phyloP scores from a whole-genome alignment of 768 basidiomycete genomes.

The Jaapia argillacea region DNA sequence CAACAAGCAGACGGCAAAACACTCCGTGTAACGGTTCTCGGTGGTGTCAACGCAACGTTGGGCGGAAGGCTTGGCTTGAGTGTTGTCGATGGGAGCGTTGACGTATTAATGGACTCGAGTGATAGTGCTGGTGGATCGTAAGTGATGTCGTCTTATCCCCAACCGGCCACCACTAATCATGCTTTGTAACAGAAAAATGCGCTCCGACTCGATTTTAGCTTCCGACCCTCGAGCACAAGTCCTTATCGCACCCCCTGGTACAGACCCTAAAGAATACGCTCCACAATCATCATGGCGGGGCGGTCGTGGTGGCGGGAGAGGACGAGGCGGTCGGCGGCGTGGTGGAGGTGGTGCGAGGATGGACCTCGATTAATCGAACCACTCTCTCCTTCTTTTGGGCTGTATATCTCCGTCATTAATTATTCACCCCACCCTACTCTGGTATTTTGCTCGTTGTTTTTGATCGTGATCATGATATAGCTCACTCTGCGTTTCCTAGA shows the following conservation, averaged over 20 bases:
- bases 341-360: slow-evolving; percentile 29
- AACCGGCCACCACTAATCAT: neutral
- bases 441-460: neutral
- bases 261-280: slow-evolving; percentile 42
- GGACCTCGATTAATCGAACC: slow-evolving; percentile 38
- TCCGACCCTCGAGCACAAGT: slow-evolving; percentile 61
- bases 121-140: slow-evolving; percentile 43
- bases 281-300: slow-evolving; percentile 20
- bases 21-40: slow-evolving; percentile 55
- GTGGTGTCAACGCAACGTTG: slow-evolving; percentile 42
- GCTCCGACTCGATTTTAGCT: slow-evolving; percentile 66
- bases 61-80: slow-evolving; percentile 48
- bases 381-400: slow-evolving; percentile 5
- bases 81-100: slow-evolving; percentile 30
- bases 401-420: neutral
- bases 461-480: neutral
- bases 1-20: slow-evolving; percentile 77
- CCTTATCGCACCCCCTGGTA: slow-evolving; percentile 57
- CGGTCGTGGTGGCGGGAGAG: slow-evolving; percentile 21
- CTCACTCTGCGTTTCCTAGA: neutral
- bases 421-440: neutral
- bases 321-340: slow-evolving; percentile 25
- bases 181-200: slow-evolving; percentile 59
- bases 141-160: slow-evolving; percentile 17
- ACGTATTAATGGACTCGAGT: slow-evolving; percentile 49